These are phyloP conservation scores for Durusdinium trenchii DNA, from an alignment of 73 alveolate genomes.

Conservation along the genomic window DNA sequence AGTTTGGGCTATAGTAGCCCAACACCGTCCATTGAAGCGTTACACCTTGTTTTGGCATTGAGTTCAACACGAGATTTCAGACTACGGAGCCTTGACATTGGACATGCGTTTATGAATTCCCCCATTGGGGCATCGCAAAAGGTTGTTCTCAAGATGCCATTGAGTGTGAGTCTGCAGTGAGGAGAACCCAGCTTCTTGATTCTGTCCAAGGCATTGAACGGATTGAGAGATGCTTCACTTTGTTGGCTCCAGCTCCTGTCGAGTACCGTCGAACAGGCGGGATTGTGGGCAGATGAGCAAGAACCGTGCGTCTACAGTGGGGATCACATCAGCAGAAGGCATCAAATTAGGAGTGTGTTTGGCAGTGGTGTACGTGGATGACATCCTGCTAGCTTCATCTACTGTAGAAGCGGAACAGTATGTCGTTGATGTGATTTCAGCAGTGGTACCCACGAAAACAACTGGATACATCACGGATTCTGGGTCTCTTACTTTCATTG, in stretches of 20 bases:
- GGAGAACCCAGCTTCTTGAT: neutral
- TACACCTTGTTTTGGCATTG: neutral
- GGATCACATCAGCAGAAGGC: too few relatives aligned
- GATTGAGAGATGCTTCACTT: neutral
- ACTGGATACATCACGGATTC: neutral
- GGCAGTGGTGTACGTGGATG: neutral
- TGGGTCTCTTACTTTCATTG: neutral
- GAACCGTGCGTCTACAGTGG: neutral
- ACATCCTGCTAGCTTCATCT: neutral
- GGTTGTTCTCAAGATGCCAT: neutral
- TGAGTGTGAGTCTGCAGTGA: neutral
- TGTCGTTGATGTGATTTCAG: neutral
- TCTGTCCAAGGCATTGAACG: neutral
- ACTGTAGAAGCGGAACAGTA: neutral
- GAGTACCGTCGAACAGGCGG: neutral
- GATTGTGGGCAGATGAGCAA: neutral
- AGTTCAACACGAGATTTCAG: neutral
- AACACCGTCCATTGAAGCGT: neutral
- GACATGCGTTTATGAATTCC: neutral
- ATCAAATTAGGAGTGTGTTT: neutral
- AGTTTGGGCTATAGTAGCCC: neutral
- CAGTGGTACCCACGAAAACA: neutral
- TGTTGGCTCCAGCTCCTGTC: neutral
- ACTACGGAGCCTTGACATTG: neutral
- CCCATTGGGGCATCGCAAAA: neutral